Conservation (phyloP, 2,329 filamentous ascomycete genomes). For the Rhytidhysteron rufulum region DNA sequence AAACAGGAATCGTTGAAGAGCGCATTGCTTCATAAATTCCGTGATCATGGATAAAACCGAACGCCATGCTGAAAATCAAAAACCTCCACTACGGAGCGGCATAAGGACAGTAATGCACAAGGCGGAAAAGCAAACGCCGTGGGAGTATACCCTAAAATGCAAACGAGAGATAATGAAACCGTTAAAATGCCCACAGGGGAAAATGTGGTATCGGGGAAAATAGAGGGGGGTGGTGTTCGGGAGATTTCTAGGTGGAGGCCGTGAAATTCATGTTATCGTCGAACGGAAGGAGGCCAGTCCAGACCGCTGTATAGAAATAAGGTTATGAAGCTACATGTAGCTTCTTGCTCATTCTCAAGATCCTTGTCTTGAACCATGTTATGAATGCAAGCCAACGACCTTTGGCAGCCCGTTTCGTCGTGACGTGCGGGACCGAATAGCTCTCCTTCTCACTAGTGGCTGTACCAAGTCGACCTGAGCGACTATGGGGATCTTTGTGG, state of each 20-base stretch:
- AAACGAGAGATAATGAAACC: no score
- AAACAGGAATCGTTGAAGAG: constrained; percentile 5
- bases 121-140: no score
- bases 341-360: constrained; percentile 45
- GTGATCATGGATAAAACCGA: constrained; percentile 5
- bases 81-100: background rate
- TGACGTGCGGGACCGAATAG: constrained; percentile 21
- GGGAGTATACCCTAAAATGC: no score
- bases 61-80: constrained; percentile 9
- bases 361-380: constrained; percentile 54
- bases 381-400: constrained; percentile 52
- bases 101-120: background rate
- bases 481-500: constrained; percentile 29
- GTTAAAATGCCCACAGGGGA: no score
- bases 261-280: no score
- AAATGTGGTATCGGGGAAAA: no score
- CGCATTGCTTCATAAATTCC: constrained; percentile 8
- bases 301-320: no score
- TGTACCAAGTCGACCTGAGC: constrained; percentile 24
- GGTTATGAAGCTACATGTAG: constrained; percentile 11
- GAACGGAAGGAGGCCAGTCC: no score
- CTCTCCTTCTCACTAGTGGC: constrained; percentile 28
- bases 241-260: no score
- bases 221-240: no score
- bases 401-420: constrained; percentile 34